Evolutionary conservation across 1,139 yeast species (phyloP).

Genomic region (Arxiozyma telluris): DNA sequence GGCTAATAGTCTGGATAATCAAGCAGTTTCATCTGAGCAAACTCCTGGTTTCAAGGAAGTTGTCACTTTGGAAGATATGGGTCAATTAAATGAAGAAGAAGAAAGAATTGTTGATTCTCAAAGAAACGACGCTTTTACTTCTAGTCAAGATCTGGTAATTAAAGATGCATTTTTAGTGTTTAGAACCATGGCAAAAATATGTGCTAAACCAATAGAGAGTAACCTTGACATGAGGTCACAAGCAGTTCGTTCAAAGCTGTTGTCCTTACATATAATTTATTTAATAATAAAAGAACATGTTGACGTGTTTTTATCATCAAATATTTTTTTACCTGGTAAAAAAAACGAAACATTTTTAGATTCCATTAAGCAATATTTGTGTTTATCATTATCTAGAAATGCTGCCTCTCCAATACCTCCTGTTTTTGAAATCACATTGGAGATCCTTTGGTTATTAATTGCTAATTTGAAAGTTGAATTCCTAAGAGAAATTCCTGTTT

Average conservation of each 20-base stretch:
- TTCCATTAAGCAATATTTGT: slow-evolving; percentile 76
- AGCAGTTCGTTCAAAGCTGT: slow-evolving; percentile 79
- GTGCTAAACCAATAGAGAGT: slow-evolving; percentile 71
- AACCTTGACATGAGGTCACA: slow-evolving; percentile 85
- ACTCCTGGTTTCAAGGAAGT: slow-evolving; percentile 18
- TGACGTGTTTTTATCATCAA: slow-evolving; percentile 64
- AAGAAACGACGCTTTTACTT: slow-evolving; percentile 19
- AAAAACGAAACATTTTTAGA: slow-evolving; percentile 62
- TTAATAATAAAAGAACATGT: slow-evolving; percentile 79
- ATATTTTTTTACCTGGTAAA: slow-evolving; percentile 50
- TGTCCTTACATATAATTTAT: slow-evolving; percentile 82
- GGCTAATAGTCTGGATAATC: not conserved
- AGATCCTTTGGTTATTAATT: slow-evolving; percentile 84
- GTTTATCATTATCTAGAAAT: slow-evolving; percentile 77
- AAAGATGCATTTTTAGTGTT: slow-evolving; percentile 91
- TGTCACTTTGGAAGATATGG: slow-evolving; percentile 52
- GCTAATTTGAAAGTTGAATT: slow-evolving; percentile 79
- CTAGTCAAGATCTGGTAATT: slow-evolving; percentile 58
- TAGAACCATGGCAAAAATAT: slow-evolving; percentile 88
- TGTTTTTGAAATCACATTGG: slow-evolving; percentile 83
- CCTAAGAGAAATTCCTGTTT: slow-evolving; percentile 87
- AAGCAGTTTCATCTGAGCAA: not conserved
- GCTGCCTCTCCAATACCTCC: slow-evolving; percentile 91
- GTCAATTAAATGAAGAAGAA: slow-evolving; percentile 47
- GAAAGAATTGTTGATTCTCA: slow-evolving; percentile 46